phyloP scores from a whole-genome alignment of 768 basidiomycete species.

The Serpula lacrymans region DNA sequence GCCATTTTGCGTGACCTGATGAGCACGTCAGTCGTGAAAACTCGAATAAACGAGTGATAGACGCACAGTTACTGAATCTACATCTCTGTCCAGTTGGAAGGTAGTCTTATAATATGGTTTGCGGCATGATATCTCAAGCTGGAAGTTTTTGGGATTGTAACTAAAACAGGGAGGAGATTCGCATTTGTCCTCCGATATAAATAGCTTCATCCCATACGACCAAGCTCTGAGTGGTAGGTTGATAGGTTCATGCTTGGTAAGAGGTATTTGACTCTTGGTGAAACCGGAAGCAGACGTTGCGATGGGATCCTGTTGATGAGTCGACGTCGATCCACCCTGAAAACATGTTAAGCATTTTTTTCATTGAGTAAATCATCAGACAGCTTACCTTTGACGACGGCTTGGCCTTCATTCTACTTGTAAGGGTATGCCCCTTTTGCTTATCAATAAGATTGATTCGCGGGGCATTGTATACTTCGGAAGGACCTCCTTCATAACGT shows the following conservation, averaged over 20 bases:
- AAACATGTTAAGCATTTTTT: background rate
- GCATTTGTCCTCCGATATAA: constrained; percentile 10
- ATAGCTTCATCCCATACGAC: constrained; percentile 21
- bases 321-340: background rate
- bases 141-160: constrained; percentile 8
- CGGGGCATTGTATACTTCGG: too few relatives aligned
- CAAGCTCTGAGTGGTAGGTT: constrained; percentile 22
- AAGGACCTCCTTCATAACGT: too few relatives aligned
- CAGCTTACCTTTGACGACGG: constrained; percentile 18
- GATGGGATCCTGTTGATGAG: constrained; percentile 13
- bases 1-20: constrained; percentile 22
- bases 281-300: constrained; percentile 27
- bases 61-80: constrained; percentile 14
- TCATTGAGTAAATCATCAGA: background rate
- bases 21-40: too few relatives aligned
- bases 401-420: constrained; percentile 22
- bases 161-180: constrained; percentile 9
- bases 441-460: too few relatives aligned
- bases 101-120: constrained; percentile 10
- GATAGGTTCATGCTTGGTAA: constrained; percentile 2
- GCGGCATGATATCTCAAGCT: constrained; percentile 9
- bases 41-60: too few relatives aligned
- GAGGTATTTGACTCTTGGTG: background rate
- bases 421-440: too few relatives aligned
- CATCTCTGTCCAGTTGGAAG: constrained; percentile 16